Evolutionary conservation across 768 basidiomycete species (phyloP), one percentile per base, ranked within the genome.

Genomic region (Mycena maculata): DNA sequence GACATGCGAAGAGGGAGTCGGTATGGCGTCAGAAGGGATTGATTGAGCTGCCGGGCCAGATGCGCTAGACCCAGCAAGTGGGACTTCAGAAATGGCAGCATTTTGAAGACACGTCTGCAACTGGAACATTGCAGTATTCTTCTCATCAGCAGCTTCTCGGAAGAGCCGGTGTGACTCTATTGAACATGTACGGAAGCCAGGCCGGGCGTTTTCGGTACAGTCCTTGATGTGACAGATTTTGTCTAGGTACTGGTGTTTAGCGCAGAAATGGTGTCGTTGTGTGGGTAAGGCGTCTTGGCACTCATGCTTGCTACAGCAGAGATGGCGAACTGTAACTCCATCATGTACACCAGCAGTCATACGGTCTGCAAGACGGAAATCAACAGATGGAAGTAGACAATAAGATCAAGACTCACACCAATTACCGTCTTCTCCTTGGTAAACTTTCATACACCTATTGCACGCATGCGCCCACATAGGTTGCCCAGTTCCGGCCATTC

Each of bases 401-500:
- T n/a, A n/a, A n/a, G n/a, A n/a, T n/a, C n/a, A n/a, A n/a, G n/a
- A n/a, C n/a, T n/a, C n/a, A n/a, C n/a, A n/a, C n/a, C n/a, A n/a
- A n/a, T n/a, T n/a, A n/a, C n/a, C n/a, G n/a, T n/a, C n/a, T n/a
- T n/a, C n/a, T n/a, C n/a, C n/a, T n/a, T n/a, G n/a, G 12, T n/a
- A n/a, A n/a, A n/a, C n/a, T n/a, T n/a, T n/a, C n/a, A n/a, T n/a
- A n/a, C n/a, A n/a, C n/a, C n/a, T n/a, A n/a, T n/a, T n/a, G n/a
- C n/a, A n/a, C n/a, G 16, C n/a, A 8, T 66, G 64, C 1, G 64
- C 64, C 64, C 64, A 66, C 64, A 59, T 58, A 1, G 3, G 15
- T n/a, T 66, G 64, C 1, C 64, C 57, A 44, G 48, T 60, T 13
- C 64, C 64, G 1, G 22, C 64, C 57, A 66, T 66, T 10, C 48